Evolutionary conservation across 257 asterid genomes (phyloP), one percentile per base, ranked within the genome.

Genomic region (Nicotiana tabacum): DNA sequence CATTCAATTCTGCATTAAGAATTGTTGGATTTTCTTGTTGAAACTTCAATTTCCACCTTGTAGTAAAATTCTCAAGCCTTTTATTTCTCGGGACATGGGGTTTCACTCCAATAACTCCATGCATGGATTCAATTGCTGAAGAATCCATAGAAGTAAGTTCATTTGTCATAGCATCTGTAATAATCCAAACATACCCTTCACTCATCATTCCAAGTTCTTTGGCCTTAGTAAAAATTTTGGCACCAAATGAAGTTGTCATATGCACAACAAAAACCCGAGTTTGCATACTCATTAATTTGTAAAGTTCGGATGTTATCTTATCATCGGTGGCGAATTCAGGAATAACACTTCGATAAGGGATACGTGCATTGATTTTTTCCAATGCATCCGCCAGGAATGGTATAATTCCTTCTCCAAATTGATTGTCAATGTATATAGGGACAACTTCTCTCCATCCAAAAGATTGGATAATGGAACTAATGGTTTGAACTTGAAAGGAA

Each of bases 391-490:
- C 83, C 30, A 92, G 53, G 76, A 43, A 83, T 0, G 97, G 91
- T 37, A 92, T 84, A 0, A 92, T 83, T 60, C 92, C 93, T 83
- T 88, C 87, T 1, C 94, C 94, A 6, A 89, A 90, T 55, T 84
- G 90, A 33, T 84, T 86, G n/a, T 89, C 92, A 6, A 83, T 86
- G 39, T 90, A 90, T 9, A 92, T 80, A 0, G 88, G 91, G 21
- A 91, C 91, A 1, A 85, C 90, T 80, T 88, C 84, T 60, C 90
- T 74, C 97, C 94, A 92, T 9, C 91, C 90, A 43, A 85, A 91
- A 13, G 87, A 85, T 53, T 85, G 80, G 16, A 91, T 66, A 4
- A 91, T 78, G 13, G 95, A 86, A 67, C 86, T 80, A 48, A 90
- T 78, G 60, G 92, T 85, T 0, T 69, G 32, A 5, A 90, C 91